These are phyloP conservation scores for Linum trigynum DNA, from an alignment of 345 rosid genomes.

Conservation along the genomic window DNA sequence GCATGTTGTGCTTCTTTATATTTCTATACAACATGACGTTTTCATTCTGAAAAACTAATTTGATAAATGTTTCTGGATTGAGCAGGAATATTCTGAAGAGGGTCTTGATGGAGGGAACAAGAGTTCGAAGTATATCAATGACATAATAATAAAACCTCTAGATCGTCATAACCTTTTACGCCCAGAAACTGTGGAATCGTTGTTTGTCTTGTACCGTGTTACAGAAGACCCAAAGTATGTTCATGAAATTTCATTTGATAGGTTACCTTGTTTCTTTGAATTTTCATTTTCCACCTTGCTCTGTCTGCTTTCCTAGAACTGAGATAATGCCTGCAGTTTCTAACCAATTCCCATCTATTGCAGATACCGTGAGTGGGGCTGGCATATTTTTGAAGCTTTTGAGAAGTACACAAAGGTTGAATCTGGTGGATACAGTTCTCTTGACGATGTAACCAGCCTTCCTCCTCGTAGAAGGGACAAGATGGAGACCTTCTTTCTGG, in stretches of 20 bases:
- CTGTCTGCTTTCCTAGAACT: too few relatives aligned
- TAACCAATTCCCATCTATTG: slow-evolving; percentile 15
- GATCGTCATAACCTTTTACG: slow-evolving; percentile 93
- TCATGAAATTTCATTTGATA: slow-evolving; percentile 8
- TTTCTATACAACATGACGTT: slow-evolving; percentile 2
- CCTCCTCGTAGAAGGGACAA: slow-evolving; percentile 86
- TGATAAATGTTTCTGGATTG: slow-evolving; percentile 18
- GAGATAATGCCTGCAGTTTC: background rate
- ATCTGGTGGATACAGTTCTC: slow-evolving; percentile 77
- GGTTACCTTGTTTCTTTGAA: slow-evolving; percentile 8
- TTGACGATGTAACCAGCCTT: slow-evolving; percentile 66
- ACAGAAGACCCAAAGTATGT: slow-evolving; percentile 75
- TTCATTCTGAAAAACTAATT: background rate
- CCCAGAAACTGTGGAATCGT: slow-evolving; percentile 94
- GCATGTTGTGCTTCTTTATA: background rate
- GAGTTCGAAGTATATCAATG: slow-evolving; percentile 60
- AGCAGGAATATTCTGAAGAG: slow-evolving; percentile 66
- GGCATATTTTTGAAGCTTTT: slow-evolving; percentile 94
- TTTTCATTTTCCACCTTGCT: background rate
- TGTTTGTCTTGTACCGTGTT: slow-evolving; percentile 74
- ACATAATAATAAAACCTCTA: slow-evolving; percentile 74
- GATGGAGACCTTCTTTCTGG: slow-evolving; percentile 91
- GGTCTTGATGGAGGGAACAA: slow-evolving; percentile 90
- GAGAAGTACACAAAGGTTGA: slow-evolving; percentile 72
- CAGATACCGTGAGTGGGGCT: slow-evolving; percentile 91